Evolutionary conservation across 495 filamentous ascomycete genomes (phyloP), one percentile per base, ranked within the genome.

Genomic region (Pseudoneurospora amorphoporcata): DNA sequence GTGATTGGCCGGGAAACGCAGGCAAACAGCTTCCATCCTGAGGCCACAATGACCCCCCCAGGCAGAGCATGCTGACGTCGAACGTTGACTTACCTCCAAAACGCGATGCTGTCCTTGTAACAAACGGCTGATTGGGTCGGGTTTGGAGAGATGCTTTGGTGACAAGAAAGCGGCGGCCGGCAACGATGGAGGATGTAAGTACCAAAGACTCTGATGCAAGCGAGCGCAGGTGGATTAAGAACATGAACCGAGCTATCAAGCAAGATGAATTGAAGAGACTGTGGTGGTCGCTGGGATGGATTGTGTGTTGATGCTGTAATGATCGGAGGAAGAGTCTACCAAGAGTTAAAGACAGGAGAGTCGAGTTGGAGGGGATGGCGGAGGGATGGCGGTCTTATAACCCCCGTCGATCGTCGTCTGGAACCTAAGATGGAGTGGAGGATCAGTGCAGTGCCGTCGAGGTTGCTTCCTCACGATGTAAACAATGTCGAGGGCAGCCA

Each of bases 211-310:
- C 79, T 79, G 81, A 81, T 79, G 81, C 77, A 81, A 84, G 83
- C 82, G 84, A 86, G 82, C 79, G 83, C 81, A 77, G 77, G 72
- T 73, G 71, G 73, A 75, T 75, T 79, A 82, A 86, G 83, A 86
- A 84, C 79, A 85, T 85, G 81, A 84, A 85, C 83, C 80, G 80
- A 84, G 84, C 84, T 86, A 84, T 82, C 82, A 76, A 83, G 83
- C 85, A 85, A 86, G 84, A 84, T 84, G 82, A 80, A 81, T 79
- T 77, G 81, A 84, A 84, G 82, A 79, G 82, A 80, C 73, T 81
- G 83, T 77, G 79, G 77, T 76, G 78, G 78, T 79, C 76, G 69
- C 75, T 78, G 81, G 79, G 76, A 72, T 79, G 79, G 78, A 80
- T 65, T 35, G 53, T 76, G 79, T 82, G 81, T 82, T 81, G 82